These are phyloP conservation scores for Melanogaster broomeanus DNA, from an alignment of 768 basidiomycete genomes.

Conservation along the genomic window DNA sequence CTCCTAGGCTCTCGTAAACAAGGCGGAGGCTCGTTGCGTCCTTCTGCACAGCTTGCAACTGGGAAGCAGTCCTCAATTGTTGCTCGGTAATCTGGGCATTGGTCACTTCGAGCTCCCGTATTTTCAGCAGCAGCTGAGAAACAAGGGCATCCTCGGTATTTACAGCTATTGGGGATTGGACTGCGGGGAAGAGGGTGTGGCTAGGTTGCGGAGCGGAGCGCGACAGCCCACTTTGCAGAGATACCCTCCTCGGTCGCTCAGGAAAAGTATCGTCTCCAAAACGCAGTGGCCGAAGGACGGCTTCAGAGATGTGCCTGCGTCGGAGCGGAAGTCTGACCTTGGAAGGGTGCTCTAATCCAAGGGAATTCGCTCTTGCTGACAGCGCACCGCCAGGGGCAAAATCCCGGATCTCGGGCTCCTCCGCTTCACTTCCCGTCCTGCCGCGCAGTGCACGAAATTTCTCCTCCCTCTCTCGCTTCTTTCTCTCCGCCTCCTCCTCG, in stretches of 20 bases:
- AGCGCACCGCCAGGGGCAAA: slow-evolving; percentile 62
- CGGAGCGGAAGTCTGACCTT: slow-evolving; percentile 21
- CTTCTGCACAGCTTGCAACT: slow-evolving; percentile 67
- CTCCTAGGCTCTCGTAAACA: slow-evolving; percentile 68
- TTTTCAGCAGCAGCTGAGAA: slow-evolving; percentile 71
- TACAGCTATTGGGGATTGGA: slow-evolving; percentile 15
- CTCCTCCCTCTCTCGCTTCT: slow-evolving; percentile 45
- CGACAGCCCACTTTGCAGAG: slow-evolving; percentile 17
- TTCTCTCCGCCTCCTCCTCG: slow-evolving; percentile 33
- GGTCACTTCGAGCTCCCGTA: slow-evolving; percentile 74
- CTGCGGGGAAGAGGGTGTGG: slow-evolving; percentile 13
- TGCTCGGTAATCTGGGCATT: slow-evolving; percentile 67
- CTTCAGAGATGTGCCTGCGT: slow-evolving; percentile 34
- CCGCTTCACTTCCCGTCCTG: slow-evolving; percentile 32
- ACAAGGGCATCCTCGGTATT: slow-evolving; percentile 55
- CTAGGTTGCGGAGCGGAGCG: slow-evolving; percentile 28
- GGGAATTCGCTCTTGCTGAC: slow-evolving; percentile 16
- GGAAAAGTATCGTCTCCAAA: slow-evolving; percentile 9
- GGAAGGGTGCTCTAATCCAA: slow-evolving; percentile 2
- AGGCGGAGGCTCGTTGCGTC: slow-evolving; percentile 71
- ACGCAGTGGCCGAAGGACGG: slow-evolving; percentile 9
- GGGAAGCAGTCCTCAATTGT: slow-evolving; percentile 60
- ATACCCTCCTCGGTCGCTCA: slow-evolving; percentile 18
- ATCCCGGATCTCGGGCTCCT: slow-evolving; percentile 43
- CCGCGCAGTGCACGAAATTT: slow-evolving; percentile 55